These are phyloP conservation scores for Candida montana DNA, from an alignment of 805 yeast genomes.

Conservation along the genomic window DNA sequence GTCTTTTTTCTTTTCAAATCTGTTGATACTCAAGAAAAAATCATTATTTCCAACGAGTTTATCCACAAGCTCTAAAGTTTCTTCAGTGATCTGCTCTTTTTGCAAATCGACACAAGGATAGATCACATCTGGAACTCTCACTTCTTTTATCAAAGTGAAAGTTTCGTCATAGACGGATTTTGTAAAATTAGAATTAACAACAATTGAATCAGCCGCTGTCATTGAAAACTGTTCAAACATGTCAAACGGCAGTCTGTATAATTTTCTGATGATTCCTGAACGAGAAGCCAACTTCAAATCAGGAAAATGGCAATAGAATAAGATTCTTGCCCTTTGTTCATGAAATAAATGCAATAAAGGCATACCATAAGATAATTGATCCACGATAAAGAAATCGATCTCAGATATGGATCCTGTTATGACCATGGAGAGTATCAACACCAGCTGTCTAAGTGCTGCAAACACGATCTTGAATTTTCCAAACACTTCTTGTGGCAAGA, in stretches of 20 bases:
- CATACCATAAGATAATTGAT: constrained; percentile 79
- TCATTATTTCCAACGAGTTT: constrained; percentile 19
- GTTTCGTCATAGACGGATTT: constrained; percentile 59
- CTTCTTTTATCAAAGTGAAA: constrained; percentile 38
- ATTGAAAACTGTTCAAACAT: constrained; percentile 78
- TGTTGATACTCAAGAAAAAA: constrained; percentile 70
- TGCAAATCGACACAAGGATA: constrained; percentile 64
- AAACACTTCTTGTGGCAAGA: constrained; percentile 62
- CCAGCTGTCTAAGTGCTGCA: constrained; percentile 80
- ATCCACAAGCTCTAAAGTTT: constrained; percentile 12
- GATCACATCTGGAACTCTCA: constrained; percentile 28
- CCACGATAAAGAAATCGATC: constrained; percentile 76
- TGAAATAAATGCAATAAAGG: constrained; percentile 56
- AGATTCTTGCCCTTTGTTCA: constrained; percentile 42
- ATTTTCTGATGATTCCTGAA: constrained; percentile 44
- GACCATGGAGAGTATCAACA: constrained; percentile 46
- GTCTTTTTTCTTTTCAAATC: constrained; percentile 86
- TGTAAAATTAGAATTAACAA: constrained; percentile 88
- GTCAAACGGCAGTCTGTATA: constrained; percentile 83
- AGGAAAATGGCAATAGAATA: constrained; percentile 96
- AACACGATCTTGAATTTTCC: constrained; percentile 74
- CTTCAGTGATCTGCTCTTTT: constrained; percentile 20
- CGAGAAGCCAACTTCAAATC: constrained; percentile 73
- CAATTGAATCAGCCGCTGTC: constrained; percentile 65
- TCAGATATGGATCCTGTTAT: constrained; percentile 38